Evolutionary conservation across 192 early-diverging fungal genomes (phyloP), one percentile per base, ranked within the genome.

Genomic region (Mortierella antarctica): DNA sequence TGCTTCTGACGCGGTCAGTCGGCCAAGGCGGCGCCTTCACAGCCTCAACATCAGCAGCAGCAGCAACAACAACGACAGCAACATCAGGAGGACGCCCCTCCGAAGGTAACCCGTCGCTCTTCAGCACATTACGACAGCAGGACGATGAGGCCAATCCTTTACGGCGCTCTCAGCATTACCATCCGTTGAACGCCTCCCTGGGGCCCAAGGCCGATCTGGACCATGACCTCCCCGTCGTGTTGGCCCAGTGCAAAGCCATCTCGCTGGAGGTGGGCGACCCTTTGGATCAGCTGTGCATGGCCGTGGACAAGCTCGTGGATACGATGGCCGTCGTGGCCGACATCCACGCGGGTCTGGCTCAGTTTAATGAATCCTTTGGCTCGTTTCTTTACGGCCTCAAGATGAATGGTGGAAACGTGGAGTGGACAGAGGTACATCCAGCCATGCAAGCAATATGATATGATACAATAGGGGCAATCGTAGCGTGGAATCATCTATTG

Each of bases 331-430:
- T 68, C 21, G 77, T 80, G 2, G 63, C 70, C 1, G 77, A 80
- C 20, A 80, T 80, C 23, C 77, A 80, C 52, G 58, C 65, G 13
- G 70, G 77, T 7, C 70, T 80, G 7, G 77, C 77, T 15, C 54
- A 67, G n/a, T 80, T 80, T 53, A 80, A 80, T 23, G 77, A 80
- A 13, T 72, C 77, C 21, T 80, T 80, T 72, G 77, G 77, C 4
- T 59, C 77, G 46, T 64, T 80, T 39, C 65, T 80, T 10, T 80
- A 80, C 42, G 77, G 77, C 4, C 77, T 80, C 39, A 71, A 80
- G 49, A 72, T 80, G 65, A 72, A 62, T 53, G 70, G 65, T 7
- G 58, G 56, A 4, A 68, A 71, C 15, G 48, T 80, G n/a, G 70
- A 80, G 12, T 80, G 77, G 77, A 67, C 70, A 10, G 70, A 80